A percentile compares a stretch with the other conserved stretches of the same genome.
Evolutionary conservation across 106 monocot genomes (phyloP).

Genomic region (Dactylorhiza incarnata): DNA sequence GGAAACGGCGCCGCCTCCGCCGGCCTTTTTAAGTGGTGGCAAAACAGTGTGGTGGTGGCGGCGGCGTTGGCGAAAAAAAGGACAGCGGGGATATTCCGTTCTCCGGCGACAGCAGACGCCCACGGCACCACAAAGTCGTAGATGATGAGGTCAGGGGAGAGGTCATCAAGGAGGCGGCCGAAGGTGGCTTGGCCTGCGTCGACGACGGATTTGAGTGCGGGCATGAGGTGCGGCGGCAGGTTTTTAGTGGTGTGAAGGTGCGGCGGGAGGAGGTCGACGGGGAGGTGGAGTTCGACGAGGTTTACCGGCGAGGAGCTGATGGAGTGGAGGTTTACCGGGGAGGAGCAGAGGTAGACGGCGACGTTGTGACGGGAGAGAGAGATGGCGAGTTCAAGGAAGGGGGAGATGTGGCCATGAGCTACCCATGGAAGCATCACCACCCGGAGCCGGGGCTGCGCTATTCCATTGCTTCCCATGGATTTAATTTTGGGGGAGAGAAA

Average conservation of each 20-base stretch:
- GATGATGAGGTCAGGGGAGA: constrained; percentile 36
- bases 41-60: constrained; percentile 28
- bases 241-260: constrained; percentile 45
- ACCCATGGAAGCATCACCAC: constrained; percentile 72
- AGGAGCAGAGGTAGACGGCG: constrained; percentile 40
- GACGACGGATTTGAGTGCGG: constrained; percentile 35
- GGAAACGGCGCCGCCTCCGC: constrained; percentile 26
- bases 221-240: constrained; percentile 47
- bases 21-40: constrained; percentile 12
- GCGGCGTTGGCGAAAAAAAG: constrained; percentile 31
- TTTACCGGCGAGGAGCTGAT: constrained; percentile 9
- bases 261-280: constrained; percentile 20
- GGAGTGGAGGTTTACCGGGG: constrained; percentile 30
- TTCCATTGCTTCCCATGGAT: too few species aligned
- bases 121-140: constrained; percentile 70
- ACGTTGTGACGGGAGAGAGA: constrained; percentile 19
- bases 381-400: constrained; percentile 50
- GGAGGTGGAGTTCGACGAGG: constrained; percentile 43
- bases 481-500: too few species aligned
- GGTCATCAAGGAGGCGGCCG: constrained; percentile 14
- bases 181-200: constrained; percentile 34
- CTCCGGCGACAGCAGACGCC: constrained; percentile 30
- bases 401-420: constrained; percentile 54
- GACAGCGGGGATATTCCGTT: constrained; percentile 33
- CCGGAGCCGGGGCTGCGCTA: background rate